Base-by-base conservation (phyloP, 352 stramenopile genomes). In the Aphanomyces astaci region DNA sequence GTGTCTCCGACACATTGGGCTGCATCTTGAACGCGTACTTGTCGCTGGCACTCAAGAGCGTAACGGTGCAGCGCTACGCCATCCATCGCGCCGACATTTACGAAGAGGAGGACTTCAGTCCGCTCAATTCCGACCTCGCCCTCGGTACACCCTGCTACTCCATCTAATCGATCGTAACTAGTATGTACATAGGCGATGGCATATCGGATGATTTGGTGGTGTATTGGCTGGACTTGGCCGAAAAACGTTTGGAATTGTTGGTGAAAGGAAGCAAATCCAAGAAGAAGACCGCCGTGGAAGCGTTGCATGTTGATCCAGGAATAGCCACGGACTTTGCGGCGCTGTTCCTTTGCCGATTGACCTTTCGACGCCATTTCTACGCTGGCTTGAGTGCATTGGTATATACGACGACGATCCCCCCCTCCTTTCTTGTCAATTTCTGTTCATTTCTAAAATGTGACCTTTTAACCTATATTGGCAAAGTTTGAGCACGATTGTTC, bases 71-170 rank as follows among this genome's bases (percentile, higher is more conserved):
- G 31, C 86, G 90, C 33, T 83, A 86, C 55, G 81, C 90, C 10
- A 83, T 96, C 40, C 70, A 97, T 3, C 89, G 92, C 43, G 94
- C 89, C 19, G 92, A 98, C 76, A 97, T 98, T 72, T 98, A 97
- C 73, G 92, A 98, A 70, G 94, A 98, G 73, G 94, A 98, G 73
- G 92, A 98, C 76, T 98, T 98, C 71, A 88, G 83, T 15, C 80
- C 79, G 0, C 87, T 78, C 54, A 89, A 24, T 33, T 51, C 48
- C 3, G 62, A 68, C 33, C 7, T 60, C 10, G 22, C 56, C 2
- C 31, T 46, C 5, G 48, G 48, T 55, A 55, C n/a, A 15, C 22
- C 22, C 10, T 0, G 10, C 48, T 55, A 7, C 36, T 43, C 15
- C 36, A 15, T 43, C 36, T 30, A 55, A 22, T 55, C n/a, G 10